phyloP scores from a whole-genome alignment of 108 stramenopile species.

The Schizochytrium sp. region DNA sequence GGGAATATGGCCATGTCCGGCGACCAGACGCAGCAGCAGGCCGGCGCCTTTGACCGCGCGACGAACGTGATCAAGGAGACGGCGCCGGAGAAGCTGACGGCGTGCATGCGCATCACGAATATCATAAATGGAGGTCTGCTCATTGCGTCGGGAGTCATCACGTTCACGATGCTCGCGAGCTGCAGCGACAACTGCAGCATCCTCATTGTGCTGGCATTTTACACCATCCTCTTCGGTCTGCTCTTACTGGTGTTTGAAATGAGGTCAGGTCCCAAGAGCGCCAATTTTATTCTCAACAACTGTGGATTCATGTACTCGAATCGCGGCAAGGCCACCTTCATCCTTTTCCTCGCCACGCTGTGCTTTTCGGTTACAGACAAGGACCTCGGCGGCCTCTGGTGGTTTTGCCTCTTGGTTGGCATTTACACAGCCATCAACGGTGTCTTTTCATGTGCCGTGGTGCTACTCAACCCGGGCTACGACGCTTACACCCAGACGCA shows the following conservation, averaged over 20 bases:
- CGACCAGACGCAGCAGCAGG: background rate
- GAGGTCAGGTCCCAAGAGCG: background rate
- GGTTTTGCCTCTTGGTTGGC: background rate
- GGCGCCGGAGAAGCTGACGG: conserved; percentile 2
- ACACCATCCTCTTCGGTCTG: conserved; percentile 4
- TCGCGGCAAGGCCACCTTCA: conserved; percentile 3
- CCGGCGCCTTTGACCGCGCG: background rate
- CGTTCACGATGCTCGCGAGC: background rate
- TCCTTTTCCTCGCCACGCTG: background rate
- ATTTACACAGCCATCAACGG: conserved; percentile 1
- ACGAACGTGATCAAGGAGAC: conserved; percentile 11
- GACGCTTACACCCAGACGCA: background rate
- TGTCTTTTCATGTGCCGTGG: background rate
- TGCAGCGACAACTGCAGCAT: background rate
- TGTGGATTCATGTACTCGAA: conserved; percentile 18
- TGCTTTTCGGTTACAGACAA: background rate
- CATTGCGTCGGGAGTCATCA: background rate
- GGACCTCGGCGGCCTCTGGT: background rate
- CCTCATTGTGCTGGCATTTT: background rate
- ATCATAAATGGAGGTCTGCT: background rate
- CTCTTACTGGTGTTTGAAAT: background rate
- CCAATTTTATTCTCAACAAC: background rate
- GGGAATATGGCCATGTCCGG: background rate
- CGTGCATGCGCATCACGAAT: background rate
- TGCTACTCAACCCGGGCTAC: background rate